Percentiles rank a stretch among this genome's conserved stretches.
Evolutionary conservation across 2,329 filamentous ascomycete species (phyloP).

Genomic region (Phialocephala subalpina): DNA sequence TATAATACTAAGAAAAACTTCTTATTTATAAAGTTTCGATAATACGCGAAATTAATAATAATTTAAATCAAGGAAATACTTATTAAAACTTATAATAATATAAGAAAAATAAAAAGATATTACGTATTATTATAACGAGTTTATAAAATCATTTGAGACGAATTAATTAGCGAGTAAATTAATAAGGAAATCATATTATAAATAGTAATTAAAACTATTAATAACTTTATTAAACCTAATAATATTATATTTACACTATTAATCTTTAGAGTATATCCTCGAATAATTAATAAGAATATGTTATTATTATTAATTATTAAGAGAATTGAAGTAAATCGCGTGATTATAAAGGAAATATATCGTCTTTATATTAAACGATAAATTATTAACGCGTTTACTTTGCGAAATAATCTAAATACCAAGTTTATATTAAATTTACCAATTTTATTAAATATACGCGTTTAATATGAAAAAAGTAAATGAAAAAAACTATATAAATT

Average conservation of each 20-base stretch:
- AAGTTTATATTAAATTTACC: background rate
- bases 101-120: background rate
- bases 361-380: background rate
- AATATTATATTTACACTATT: background rate
- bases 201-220: background rate
- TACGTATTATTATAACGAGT: background rate
- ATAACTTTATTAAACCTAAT: background rate
- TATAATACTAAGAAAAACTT: background rate
- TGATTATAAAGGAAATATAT: no score
- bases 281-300: background rate
- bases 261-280: background rate
- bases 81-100: background rate
- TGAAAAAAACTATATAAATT: background rate
- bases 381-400: background rate
- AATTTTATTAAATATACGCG: background rate
- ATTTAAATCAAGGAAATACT: background rate
- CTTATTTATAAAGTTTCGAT: background rate
- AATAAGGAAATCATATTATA: background rate
- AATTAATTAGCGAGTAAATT: no score
- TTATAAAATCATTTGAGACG: background rate
- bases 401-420: background rate
- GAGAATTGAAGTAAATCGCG: no score
- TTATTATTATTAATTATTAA: background rate
- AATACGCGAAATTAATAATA: background rate
- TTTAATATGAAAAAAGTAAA: background rate